phyloP scores from a whole-genome alignment of 2,329 filamentous ascomycete species.

The Sclerotinia spermophila region DNA sequence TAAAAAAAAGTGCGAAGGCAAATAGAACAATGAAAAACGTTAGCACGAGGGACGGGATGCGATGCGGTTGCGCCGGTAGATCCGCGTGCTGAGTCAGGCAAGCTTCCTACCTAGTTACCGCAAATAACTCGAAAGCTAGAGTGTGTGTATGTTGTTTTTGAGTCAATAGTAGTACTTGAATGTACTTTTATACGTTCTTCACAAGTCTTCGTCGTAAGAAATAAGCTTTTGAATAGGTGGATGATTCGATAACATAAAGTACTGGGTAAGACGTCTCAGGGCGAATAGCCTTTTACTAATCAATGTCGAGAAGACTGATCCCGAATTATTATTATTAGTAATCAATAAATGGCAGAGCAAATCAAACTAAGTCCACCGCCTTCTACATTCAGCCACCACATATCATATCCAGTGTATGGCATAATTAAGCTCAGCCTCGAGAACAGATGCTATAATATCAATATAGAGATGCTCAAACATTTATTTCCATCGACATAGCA shows the following conservation, averaged over 20 bases:
- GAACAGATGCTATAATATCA: background rate
- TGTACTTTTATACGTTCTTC: background rate
- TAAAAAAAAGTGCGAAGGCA: background rate
- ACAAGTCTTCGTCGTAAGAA: background rate
- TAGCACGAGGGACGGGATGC: background rate
- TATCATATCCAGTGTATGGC: background rate
- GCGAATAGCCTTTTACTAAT: background rate
- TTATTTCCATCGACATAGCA: conserved; percentile 4
- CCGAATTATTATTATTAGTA: conserved; percentile 1
- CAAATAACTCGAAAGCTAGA: conserved; percentile 4
- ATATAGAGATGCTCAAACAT: conserved; percentile 11
- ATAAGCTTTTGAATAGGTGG: background rate
- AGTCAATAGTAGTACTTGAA: background rate
- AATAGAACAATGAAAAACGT: background rate
- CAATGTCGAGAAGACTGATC: background rate
- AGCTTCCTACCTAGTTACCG: conserved; percentile 9
- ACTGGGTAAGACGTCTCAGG: background rate
- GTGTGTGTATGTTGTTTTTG: background rate
- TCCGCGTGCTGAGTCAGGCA: conserved; percentile 15
- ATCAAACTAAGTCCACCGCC: background rate
- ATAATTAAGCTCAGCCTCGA: background rate
- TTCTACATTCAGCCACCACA: conserved; percentile 2
- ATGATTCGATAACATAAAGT: background rate
- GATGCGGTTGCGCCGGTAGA: background rate
- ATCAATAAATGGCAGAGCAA: background rate